Evolutionary conservation across 106 monocot genomes (phyloP), one percentile per base, ranked within the genome.

Genomic region (Apostasia ramifera): DNA sequence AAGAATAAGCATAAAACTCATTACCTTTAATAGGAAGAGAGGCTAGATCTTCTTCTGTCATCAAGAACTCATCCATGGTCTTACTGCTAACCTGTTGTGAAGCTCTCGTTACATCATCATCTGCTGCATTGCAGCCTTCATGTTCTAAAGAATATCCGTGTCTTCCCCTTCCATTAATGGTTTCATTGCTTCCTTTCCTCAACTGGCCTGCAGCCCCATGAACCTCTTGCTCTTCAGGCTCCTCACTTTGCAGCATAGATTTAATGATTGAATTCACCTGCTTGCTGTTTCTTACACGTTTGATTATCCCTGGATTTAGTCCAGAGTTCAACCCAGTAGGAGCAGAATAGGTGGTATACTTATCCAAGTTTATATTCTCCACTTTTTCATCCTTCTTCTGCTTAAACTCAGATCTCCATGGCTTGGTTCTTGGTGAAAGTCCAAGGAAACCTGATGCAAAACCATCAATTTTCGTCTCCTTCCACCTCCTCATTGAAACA

Each of bases 281-380:
- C 54, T 94, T 87, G 66, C 84, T 82, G 50, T 94, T 90, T 66
- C 90, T 86, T 8, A 94, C 94, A 69, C 87, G 86, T 12, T 94
- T 90, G 52, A 94, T 94, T 65, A 94, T 90, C 59, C 94, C 94
- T 42, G 90, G 94, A 59, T 94, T 87, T 72, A 90, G 56, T 66
- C 84, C 81, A 38, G 90, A 84, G 50, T 90, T 83, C 52, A 90
- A 69, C 9, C 86, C 94, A 74, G 80, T 87, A 3, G 94, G 94
- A 59, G 80, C 76, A 61, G 79, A 76, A 57, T 76, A 60, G 40
- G 84, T 94, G 1, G 47, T 59, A 39, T 80, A 69, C 68, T 66
- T 82, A 47, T 59, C 82, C 39, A 14, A 61, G 57, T 88, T 82
- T 70, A 76, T 73, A 38, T 53, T 63, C 74, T 73, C 83, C 40